Evolutionary conservation across 768 basidiomycete genomes (phyloP).

Genomic region (Mrakia frigida): DNA sequence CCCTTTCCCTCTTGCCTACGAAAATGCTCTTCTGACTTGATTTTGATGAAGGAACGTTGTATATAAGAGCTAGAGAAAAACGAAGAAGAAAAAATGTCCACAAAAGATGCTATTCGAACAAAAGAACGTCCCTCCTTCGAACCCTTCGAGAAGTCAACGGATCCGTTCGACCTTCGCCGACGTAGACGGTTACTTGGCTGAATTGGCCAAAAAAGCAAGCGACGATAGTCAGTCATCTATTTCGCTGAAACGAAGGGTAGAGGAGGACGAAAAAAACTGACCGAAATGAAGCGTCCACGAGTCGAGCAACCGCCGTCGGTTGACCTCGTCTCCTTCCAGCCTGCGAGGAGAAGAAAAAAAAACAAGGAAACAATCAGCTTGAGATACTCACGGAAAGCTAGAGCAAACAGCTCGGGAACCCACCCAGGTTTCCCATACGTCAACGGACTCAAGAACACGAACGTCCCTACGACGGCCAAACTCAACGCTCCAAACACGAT

Average conservation of each 20-base stretch:
- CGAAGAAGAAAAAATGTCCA: background rate
- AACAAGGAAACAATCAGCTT: too few relatives aligned
- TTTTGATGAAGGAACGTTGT: too few relatives aligned
- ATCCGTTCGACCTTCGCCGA: too few relatives aligned
- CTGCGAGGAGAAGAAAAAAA: background rate
- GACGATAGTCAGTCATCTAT: too few relatives aligned
- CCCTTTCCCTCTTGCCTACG: too few relatives aligned
- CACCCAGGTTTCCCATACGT: conserved; percentile 62
- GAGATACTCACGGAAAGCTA: too few relatives aligned
- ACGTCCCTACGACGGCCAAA: conserved; percentile 52
- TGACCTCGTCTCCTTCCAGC: conserved; percentile 15
- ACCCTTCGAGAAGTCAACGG: too few relatives aligned
- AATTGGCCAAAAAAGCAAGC: too few relatives aligned
- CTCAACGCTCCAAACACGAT: conserved; percentile 59
- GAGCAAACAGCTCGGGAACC: background rate
- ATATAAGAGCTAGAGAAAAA: background rate
- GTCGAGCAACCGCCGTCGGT: conserved; percentile 15
- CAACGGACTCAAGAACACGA: conserved; percentile 70
- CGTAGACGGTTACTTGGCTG: too few relatives aligned
- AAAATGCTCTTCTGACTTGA: too few relatives aligned
- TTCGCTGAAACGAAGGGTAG: background rate
- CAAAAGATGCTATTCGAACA: too few relatives aligned
- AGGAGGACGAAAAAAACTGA: background rate
- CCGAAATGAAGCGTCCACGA: conserved; percentile 21
- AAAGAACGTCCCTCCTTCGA: too few relatives aligned